Conservation (phyloP, 1,284 basidiomycete species). For the Apiotrichum akiyoshidainum region DNA sequence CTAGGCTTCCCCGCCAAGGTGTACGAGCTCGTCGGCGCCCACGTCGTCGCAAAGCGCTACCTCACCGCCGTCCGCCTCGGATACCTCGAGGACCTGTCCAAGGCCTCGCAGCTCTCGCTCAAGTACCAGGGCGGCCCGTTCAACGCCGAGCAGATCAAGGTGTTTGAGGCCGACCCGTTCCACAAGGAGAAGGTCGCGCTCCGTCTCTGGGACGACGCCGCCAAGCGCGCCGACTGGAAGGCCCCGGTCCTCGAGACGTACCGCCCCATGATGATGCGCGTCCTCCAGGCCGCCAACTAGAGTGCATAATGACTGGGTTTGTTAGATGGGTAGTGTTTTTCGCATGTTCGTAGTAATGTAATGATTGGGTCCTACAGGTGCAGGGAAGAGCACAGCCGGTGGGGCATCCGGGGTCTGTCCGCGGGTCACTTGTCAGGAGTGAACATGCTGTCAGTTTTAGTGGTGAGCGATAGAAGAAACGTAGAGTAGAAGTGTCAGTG, state of each 20-base stretch:
- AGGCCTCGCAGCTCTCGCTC: conserved; percentile 29
- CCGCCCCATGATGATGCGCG: conserved; percentile 9
- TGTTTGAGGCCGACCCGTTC: conserved; percentile 33
- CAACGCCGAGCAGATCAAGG: conserved; percentile 22
- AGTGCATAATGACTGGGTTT: not conserved
- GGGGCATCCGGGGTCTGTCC: too few species aligned
- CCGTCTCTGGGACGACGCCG: conserved; percentile 38
- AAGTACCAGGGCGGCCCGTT: conserved; percentile 41
- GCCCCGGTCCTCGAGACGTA: conserved; percentile 28
- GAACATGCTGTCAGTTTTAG: too few species aligned
- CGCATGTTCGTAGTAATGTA: too few species aligned
- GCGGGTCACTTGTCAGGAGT: too few species aligned
- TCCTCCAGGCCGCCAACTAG: conserved; percentile 7
- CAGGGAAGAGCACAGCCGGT: too few species aligned
- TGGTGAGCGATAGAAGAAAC: too few species aligned
- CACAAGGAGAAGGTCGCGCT: conserved; percentile 33
- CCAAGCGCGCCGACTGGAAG: conserved; percentile 29
- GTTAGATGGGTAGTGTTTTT: too few species aligned
- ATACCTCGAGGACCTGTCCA: conserved; percentile 29
- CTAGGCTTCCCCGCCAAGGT: conserved; percentile 39
- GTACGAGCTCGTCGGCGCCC: conserved; percentile 34
- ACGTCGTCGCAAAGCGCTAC: conserved; percentile 41
- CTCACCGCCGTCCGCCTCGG: conserved; percentile 27
- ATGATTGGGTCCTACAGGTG: too few species aligned
- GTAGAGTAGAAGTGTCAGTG: too few species aligned